phyloP scores from a whole-genome alignment of 1,284 basidiomycete species.

The Moniliella sp. region DNA sequence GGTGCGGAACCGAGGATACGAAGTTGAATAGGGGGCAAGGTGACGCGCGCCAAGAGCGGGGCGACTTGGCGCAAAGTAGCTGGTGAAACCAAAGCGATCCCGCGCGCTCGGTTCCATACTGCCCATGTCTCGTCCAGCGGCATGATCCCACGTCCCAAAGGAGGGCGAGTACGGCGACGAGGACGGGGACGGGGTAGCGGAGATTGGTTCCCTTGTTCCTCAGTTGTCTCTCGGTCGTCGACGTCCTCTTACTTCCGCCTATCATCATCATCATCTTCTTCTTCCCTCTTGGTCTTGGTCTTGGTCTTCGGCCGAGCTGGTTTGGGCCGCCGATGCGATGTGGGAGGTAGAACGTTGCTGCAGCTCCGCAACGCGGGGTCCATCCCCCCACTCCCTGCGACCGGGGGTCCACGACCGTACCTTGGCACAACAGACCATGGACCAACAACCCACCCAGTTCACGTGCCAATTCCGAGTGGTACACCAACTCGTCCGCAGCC shows the following conservation, averaged over 20 bases:
- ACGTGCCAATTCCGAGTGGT: constrained; percentile 57
- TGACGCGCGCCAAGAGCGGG: background rate
- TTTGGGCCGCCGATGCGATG: background rate
- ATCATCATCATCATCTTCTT: background rate
- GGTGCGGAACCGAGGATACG: background rate
- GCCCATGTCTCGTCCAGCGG: constrained; percentile 90
- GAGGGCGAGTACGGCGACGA: background rate
- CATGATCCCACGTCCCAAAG: constrained; percentile 43
- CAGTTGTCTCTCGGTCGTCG: background rate
- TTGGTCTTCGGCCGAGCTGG: background rate
- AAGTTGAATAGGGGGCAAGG: background rate
- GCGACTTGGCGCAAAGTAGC: background rate
- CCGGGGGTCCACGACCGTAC: too few relatives aligned
- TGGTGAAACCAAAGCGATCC: constrained; percentile 41
- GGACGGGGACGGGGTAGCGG: background rate
- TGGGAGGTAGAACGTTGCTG: background rate
- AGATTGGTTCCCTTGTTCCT: background rate
- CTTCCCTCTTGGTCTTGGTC: background rate
- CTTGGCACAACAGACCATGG: constrained; percentile 29
- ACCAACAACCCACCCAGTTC: constrained; percentile 60
- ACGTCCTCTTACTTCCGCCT: background rate
- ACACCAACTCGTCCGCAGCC: constrained; percentile 59
- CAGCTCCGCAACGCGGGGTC: constrained; percentile 6
- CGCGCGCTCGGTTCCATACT: constrained; percentile 81
- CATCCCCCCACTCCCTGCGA: too few relatives aligned